Base-by-base conservation (phyloP, 2,329 filamentous ascomycete genomes). In the Penicillium brevicompactum region DNA sequence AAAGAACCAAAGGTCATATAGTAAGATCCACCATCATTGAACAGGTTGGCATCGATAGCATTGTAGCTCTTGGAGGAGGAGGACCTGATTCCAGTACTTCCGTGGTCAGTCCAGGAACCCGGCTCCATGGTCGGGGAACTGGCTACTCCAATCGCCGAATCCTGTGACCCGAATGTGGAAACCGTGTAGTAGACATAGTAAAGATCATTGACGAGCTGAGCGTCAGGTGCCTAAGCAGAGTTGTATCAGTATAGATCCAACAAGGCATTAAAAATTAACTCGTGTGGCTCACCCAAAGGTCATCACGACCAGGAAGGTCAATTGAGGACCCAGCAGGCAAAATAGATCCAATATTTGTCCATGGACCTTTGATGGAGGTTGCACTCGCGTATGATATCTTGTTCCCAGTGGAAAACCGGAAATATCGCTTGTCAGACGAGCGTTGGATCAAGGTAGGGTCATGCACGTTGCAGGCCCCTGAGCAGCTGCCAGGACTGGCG, bases 131-230 rank as follows among this genome's bases (percentile, higher is more conserved):
- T 74, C 4, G 62, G 63, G n/a, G 76, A 79, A 0, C 77, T 83
- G 1, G 81, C 82, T 4, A 83, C 70, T 16, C 87, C 87, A 58
- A 89, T 88, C 31, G 83, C 83, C 0, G 82, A 86, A 67, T 78
- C 72, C 59, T 87, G 84, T 0, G 77, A 80, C 0, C 86, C 86
- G 59, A 87, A 87, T 0, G 80, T 76, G 32, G 81, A 85, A n/a
- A 88, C 84, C 1, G 82, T 77, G 71, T 89, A 88, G 78, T 87
- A 88, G n/a, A 85, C 71, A 63, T 87, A 82, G 74, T 88, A 90
- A 0, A 77, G 76, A 51, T 73, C 75, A 58, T 81, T 82, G n/a
- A 89, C 76, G 14, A 82, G 72, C 16, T 75, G 70, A 13, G 87
- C 82, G 60, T 89, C 86, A 0, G 87, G 87, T 1, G 87, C 87